Conservation (phyloP, 257 asterid genomes). For the Anisodus acutangulus region DNA sequence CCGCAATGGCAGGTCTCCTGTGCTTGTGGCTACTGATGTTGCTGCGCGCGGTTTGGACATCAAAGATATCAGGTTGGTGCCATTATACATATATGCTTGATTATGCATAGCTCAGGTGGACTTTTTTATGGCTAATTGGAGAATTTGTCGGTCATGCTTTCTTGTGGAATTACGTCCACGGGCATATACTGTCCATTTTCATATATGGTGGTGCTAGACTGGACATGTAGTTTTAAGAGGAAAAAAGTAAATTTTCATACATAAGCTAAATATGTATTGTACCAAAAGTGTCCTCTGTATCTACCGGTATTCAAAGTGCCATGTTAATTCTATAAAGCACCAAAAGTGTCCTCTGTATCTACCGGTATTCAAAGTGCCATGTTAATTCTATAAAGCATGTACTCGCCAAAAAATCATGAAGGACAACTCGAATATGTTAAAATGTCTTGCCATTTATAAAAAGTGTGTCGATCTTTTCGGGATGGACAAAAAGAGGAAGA, state of each 20-base stretch:
- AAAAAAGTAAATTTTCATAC: too few species aligned
- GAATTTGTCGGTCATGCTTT: not conserved
- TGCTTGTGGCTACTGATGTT: conserved; percentile 39
- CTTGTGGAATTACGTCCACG: not conserved
- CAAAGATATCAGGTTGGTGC: conserved; percentile 36
- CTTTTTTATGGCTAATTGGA: not conserved
- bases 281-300: not conserved
- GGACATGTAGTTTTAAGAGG: not conserved
- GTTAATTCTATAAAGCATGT: not conserved
- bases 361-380: not conserved
- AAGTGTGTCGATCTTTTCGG: not conserved
- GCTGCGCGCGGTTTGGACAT: conserved; percentile 38
- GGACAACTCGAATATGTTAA: not conserved
- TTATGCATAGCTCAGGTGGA: conserved; percentile 11
- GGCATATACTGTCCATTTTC: not conserved
- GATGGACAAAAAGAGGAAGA: not conserved
- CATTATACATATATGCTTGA: not conserved
- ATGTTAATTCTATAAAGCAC: not conserved
- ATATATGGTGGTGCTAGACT: conserved; percentile 1
- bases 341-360: not conserved
- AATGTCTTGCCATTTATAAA: not conserved
- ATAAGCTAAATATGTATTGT: not conserved
- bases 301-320: not conserved
- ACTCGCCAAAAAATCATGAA: not conserved
- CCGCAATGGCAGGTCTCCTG: conserved; percentile 28